A percentile compares a stretch with the other conserved stretches of the same genome.
Conservation (phyloP, 1,284 basidiomycete genomes). For the Ceratobasidium theobromae region DNA sequence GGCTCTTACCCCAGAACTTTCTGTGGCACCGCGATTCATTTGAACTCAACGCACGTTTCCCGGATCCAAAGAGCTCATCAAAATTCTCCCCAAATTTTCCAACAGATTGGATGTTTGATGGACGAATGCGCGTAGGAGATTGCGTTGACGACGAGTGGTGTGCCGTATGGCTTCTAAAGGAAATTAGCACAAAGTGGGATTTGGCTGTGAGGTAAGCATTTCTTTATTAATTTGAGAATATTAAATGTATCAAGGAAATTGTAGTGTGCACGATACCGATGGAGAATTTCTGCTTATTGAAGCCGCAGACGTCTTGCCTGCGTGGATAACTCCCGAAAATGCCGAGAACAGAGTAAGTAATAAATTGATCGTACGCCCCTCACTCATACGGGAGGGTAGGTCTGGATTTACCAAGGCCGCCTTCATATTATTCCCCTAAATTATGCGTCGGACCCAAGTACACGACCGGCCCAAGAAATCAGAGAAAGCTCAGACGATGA, state of each 20-base stretch:
- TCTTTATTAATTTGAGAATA: slow-evolving; percentile 38
- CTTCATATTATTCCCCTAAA: slow-evolving; percentile 84
- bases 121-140: slow-evolving; percentile 85
- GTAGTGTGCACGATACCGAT: slow-evolving; percentile 83
- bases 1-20: slow-evolving; percentile 59
- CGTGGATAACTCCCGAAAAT: slow-evolving; percentile 90
- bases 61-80: no score
- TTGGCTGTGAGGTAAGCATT: slow-evolving; percentile 66
- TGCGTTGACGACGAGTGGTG: slow-evolving; percentile 97
- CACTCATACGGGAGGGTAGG: slow-evolving; percentile 49
- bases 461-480: slow-evolving; percentile 37
- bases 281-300: slow-evolving; percentile 97
- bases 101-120: slow-evolving; percentile 62
- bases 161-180: slow-evolving; percentile 80
- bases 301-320: slow-evolving; percentile 85
- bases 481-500: slow-evolving; percentile 49
- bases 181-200: slow-evolving; percentile 76
- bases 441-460: slow-evolving; percentile 65
- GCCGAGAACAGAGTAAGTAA: slow-evolving; percentile 84
- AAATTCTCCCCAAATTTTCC: slow-evolving; percentile 40
- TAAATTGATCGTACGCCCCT: slow-evolving; percentile 42
- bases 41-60: slow-evolving; percentile 77
- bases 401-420: slow-evolving; percentile 84
- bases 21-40: slow-evolving; percentile 89
- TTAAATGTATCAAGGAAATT: slow-evolving; percentile 27